Percentiles rank a stretch among this genome's conserved stretches.
Conservation (phyloP, 352 stramenopile genomes). For the Phytophthora kernoviae region DNA sequence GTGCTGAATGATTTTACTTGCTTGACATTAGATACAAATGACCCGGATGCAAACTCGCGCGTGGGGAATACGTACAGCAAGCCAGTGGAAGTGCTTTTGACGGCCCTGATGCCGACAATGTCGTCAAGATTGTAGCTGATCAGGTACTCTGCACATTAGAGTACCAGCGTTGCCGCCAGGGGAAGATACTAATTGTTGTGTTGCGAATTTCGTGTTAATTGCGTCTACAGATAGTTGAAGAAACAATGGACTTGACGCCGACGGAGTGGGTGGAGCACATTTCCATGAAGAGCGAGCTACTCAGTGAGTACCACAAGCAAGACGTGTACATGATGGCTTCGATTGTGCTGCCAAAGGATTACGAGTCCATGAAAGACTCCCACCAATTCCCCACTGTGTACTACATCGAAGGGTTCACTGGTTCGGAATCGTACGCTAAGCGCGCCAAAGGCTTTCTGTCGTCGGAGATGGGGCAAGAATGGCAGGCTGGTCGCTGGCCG, state of each 20-base stretch:
- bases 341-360: constrained; percentile 65
- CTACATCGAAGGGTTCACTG: constrained; percentile 82
- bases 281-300: constrained; percentile 67
- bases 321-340: constrained; percentile 76
- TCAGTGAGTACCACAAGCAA: constrained; percentile 70
- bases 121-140: constrained; percentile 60
- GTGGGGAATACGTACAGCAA: constrained; percentile 70
- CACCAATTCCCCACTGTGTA: constrained; percentile 65
- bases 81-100: constrained; percentile 44
- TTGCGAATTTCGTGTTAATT: background rate
- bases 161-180: too few relatives aligned
- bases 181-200: background rate
- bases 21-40: constrained; percentile 47
- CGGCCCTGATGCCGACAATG: constrained; percentile 21
- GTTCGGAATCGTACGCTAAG: constrained; percentile 64
- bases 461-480: constrained; percentile 66
- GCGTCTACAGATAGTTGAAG: constrained; percentile 34
- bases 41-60: constrained; percentile 70
- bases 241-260: constrained; percentile 52
- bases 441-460: constrained; percentile 64
- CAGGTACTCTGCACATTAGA: constrained; percentile 28
- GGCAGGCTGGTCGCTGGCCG: constrained; percentile 60
- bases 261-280: constrained; percentile 71
- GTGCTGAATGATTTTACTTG: background rate
- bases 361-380: constrained; percentile 31